Evolutionary conservation across 345 rosid genomes (phyloP).

Genomic region (Eucalyptus erythrocorys): DNA sequence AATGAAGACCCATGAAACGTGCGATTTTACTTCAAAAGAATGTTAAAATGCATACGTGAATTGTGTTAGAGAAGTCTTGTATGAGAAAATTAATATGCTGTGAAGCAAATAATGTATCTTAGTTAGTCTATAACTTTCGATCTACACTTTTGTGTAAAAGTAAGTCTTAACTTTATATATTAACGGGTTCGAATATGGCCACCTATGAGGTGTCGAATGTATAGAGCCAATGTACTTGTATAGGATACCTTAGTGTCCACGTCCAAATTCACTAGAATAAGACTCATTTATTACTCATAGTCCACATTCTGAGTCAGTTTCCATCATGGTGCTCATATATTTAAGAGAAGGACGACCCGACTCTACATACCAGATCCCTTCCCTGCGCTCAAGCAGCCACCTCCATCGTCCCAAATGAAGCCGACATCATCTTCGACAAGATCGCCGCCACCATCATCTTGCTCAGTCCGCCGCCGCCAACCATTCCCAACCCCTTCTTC

Average conservation of each 20-base stretch:
- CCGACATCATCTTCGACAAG: not conserved
- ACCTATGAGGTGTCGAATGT: not conserved
- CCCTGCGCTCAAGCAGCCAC: not conserved
- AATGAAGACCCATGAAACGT: not conserved
- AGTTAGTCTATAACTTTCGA: not conserved
- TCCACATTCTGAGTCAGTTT: not conserved
- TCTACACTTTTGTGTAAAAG: not conserved
- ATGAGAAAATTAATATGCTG: not conserved
- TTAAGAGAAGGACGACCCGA: not conserved
- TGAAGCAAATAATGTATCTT: not conserved
- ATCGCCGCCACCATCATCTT: not conserved
- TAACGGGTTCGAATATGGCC: accelerated
- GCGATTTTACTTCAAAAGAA: not conserved
- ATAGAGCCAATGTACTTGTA: not conserved
- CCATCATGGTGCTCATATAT: not conserved
- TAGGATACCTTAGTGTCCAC: not conserved
- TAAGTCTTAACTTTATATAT: not conserved
- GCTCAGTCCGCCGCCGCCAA: not conserved
- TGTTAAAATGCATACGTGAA: not conserved
- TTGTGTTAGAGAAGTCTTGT: not conserved
- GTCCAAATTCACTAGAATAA: not conserved
- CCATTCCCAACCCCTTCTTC: not conserved
- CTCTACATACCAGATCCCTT: not conserved
- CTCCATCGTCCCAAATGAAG: not conserved
- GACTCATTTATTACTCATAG: not conserved